phyloP scores from a whole-genome alignment of 2,329 filamentous ascomycete genomes.

The Ophiocordyceps camponoti-floridani region DNA sequence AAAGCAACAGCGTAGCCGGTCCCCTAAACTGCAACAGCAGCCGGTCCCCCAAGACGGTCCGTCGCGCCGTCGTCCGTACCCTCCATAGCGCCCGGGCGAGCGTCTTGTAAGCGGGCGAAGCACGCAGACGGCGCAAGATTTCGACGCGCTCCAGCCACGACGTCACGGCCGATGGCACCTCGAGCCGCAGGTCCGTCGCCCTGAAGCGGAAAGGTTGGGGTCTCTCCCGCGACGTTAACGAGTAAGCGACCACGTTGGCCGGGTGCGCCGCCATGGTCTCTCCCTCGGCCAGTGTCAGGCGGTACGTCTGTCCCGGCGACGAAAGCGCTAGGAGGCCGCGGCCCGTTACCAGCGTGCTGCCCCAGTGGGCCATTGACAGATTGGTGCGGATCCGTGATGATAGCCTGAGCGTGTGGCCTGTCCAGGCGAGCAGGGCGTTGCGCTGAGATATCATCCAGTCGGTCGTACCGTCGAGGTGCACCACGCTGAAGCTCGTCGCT shows the following conservation, averaged over 20 bases:
- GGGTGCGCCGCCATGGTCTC: conserved; percentile 89
- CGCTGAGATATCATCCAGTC: conserved; percentile 91
- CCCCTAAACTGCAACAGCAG: conserved; percentile 83
- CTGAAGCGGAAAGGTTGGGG: conserved; percentile 80
- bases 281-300: conserved; percentile 60
- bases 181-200: conserved; percentile 55
- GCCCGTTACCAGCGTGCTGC: conserved; percentile 74
- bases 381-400: conserved; percentile 57
- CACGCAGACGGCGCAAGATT: conserved; percentile 56
- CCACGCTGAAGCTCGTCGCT: conserved; percentile 68
- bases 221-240: conserved; percentile 44
- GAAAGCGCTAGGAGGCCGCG: conserved; percentile 71
- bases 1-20: conserved; percentile 70
- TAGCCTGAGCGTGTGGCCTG: conserved; percentile 66
- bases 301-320: conserved; percentile 78
- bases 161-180: conserved; percentile 50
- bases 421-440: conserved; percentile 87
- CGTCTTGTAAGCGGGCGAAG: conserved; percentile 55
- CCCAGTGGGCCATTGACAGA: conserved; percentile 76
- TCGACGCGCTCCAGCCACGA: conserved; percentile 49
- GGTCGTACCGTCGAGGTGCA: conserved; percentile 80
- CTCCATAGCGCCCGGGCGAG: conserved; percentile 46
- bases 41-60: conserved; percentile 84
- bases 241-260: conserved; percentile 82
- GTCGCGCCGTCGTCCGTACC: conserved; percentile 57